A percentile compares a stretch with the other conserved stretches of the same genome.
Evolutionary conservation across 495 filamentous ascomycete genomes (phyloP).

Genomic region (Aspergillus olivimuriae): DNA sequence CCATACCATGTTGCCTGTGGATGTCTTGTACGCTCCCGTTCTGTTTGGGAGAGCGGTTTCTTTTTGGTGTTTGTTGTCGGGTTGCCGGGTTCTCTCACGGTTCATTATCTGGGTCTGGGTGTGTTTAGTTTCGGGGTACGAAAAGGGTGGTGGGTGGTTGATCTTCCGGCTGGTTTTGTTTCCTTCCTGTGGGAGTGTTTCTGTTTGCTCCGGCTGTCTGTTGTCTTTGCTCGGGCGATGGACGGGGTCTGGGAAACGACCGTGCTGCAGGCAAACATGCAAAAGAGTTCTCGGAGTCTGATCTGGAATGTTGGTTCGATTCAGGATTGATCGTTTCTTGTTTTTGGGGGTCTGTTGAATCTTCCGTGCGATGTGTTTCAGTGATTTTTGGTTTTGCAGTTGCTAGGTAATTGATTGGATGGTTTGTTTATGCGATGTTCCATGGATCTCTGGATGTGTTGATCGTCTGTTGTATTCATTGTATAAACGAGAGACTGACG

Average conservation of each 20-base stretch:
- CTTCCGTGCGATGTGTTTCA: neutral
- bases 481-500: too few species aligned
- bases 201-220: too few species aligned
- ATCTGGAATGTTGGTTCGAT: constrained; percentile 13
- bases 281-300: constrained; percentile 22
- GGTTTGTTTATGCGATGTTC: too few species aligned
- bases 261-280: constrained; percentile 21
- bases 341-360: constrained; percentile 1
- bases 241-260: too few species aligned
- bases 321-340: constrained; percentile 1
- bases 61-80: constrained; percentile 7
- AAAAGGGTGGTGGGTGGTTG: constrained; percentile 8
- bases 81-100: constrained; percentile 13
- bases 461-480: too few species aligned
- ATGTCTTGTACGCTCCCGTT: constrained; percentile 4
- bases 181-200: constrained; percentile 11
- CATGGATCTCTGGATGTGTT: too few species aligned
- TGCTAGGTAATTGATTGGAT: too few species aligned
- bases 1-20: constrained; percentile 8
- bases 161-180: constrained; percentile 4
- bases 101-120: constrained; percentile 16
- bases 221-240: too few species aligned
- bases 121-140: constrained; percentile 11
- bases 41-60: constrained; percentile 1
- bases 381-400: neutral